These are phyloP conservation scores for Schizophyllum commune DNA, from an alignment of 1,284 basidiomycete genomes.

Conservation along the genomic window DNA sequence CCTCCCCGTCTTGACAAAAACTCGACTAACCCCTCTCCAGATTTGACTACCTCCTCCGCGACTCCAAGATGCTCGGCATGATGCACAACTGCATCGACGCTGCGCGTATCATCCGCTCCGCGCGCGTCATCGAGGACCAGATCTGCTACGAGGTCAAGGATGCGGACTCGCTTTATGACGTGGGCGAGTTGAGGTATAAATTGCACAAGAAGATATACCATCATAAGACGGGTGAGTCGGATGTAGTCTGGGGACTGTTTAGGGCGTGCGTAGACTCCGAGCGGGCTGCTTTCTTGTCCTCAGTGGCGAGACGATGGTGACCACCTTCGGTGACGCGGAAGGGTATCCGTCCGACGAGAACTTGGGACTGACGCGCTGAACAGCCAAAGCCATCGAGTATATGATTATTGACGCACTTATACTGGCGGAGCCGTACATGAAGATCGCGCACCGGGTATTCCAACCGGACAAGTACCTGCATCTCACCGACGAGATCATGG, in stretches of 20 bases:
- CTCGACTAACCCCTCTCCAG: no score
- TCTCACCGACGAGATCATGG: slow-evolving; percentile 61
- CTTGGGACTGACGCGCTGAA: no score
- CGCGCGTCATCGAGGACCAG: slow-evolving; percentile 61
- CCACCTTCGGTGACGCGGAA: no score
- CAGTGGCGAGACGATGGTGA: no score
- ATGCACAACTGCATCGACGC: slow-evolving; percentile 7
- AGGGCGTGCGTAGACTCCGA: not conserved
- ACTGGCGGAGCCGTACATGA: slow-evolving; percentile 52
- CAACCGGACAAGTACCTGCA: slow-evolving; percentile 51
- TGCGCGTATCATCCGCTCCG: slow-evolving; percentile 53
- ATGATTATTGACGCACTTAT: slow-evolving; percentile 73
- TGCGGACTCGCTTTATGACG: slow-evolving; percentile 62
- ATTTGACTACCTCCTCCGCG: slow-evolving; percentile 73
- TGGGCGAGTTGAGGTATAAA: slow-evolving; percentile 64
- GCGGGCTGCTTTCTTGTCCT: no score
- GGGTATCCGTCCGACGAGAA: no score
- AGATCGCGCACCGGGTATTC: slow-evolving; percentile 49
- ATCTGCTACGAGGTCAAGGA: slow-evolving; percentile 80
- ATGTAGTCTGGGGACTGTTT: not conserved
- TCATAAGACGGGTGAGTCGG: slow-evolving; percentile 59
- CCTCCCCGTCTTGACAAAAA: no score
- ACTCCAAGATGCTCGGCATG: slow-evolving; percentile 63
- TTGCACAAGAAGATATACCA: slow-evolving; percentile 72
- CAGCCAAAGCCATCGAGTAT: slow-evolving; percentile 69